Base-by-base conservation (phyloP, 164 flowering plant species). In the Piper betle region DNA sequence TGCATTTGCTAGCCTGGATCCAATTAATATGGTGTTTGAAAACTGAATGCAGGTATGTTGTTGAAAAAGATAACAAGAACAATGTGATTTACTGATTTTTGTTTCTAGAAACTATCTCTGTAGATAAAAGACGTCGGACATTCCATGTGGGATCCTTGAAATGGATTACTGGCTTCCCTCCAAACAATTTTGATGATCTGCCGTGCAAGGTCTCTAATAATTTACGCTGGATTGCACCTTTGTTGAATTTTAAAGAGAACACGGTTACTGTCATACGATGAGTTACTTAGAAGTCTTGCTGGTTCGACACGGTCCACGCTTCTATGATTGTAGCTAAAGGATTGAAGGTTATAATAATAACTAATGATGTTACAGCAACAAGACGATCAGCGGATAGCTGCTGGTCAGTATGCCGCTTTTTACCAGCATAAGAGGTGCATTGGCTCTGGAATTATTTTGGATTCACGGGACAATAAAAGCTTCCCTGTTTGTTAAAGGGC, bases 351-450 rank as follows among this genome's bases (percentile, higher is more conserved):
- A 73, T 42, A 66, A 68, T 60, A 68, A 68, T 75, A 52, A 19
- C 62, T 38, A 78, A 64, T 52, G 77, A 75, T 58, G 71, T 78
- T 64, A 7, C 16, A 7, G 97, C 78, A 39, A 73, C 79, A 54
- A 69, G 97, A 90, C 54, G 97, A 93, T 72, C 99, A 93, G 71
- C 97, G 99, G 58, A 78, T 90, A 50, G 99, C 97, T 64, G 94
- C 97, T 17, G 99, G 99, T 52, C 99, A 90, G 73, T 90, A 85
- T 72, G 79, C 97, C 9, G 97, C 97, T 53, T 90, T 93, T 75
- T 93, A 88, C 69, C 65, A 68, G 56, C 82, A 64, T 62, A 75
- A 57, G 19, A 71, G 74, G 11, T 93, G 99, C 75, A 67, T 90
- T 39, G 99, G 99, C 18, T 87, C 99, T 46, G 99, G 97, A 5